These are phyloP conservation scores for Pittosporum tobira DNA, from an alignment of 129 eudicot genomes.

Conservation along the genomic window DNA sequence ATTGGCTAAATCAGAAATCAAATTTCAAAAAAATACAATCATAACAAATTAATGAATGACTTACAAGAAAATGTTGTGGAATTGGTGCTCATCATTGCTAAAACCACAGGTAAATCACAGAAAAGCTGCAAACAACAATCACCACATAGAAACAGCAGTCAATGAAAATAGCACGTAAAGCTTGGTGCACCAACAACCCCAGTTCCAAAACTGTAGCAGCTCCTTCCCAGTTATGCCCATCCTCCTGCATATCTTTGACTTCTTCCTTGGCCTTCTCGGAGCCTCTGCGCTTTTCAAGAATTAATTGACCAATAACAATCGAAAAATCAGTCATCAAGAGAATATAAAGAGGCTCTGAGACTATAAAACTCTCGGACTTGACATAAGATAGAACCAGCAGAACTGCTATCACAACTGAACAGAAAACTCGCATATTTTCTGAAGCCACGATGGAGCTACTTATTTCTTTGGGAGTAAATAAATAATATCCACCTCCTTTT, in stretches of 20 bases:
- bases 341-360: slow-evolving; percentile 37
- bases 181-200: slow-evolving; percentile 38
- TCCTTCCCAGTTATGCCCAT: slow-evolving; percentile 26
- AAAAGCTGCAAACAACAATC: slow-evolving; percentile 34
- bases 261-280: slow-evolving; percentile 5
- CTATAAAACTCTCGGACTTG: slow-evolving; percentile 31
- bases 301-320: slow-evolving; percentile 20
- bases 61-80: not conserved
- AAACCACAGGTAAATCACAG: slow-evolving; percentile 17
- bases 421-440: slow-evolving; percentile 31
- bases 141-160: slow-evolving; percentile 44
- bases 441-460: slow-evolving; percentile 33
- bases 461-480: slow-evolving; percentile 22
- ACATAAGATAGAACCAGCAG: slow-evolving; percentile 34
- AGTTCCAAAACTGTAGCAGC: slow-evolving; percentile 30
- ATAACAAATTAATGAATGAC: too few relatives aligned
- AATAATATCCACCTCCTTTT: slow-evolving; percentile 2
- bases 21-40: too few relatives aligned
- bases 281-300: slow-evolving; percentile 9
- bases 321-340: slow-evolving; percentile 33
- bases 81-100: not conserved
- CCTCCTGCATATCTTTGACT: slow-evolving; percentile 7
- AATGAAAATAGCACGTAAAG: slow-evolving; percentile 35
- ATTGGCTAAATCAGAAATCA: too few relatives aligned
- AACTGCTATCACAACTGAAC: slow-evolving; percentile 29